These are phyloP conservation scores for Dryas octopetala DNA, from an alignment of 306 rosid species.

Conservation along the genomic window DNA sequence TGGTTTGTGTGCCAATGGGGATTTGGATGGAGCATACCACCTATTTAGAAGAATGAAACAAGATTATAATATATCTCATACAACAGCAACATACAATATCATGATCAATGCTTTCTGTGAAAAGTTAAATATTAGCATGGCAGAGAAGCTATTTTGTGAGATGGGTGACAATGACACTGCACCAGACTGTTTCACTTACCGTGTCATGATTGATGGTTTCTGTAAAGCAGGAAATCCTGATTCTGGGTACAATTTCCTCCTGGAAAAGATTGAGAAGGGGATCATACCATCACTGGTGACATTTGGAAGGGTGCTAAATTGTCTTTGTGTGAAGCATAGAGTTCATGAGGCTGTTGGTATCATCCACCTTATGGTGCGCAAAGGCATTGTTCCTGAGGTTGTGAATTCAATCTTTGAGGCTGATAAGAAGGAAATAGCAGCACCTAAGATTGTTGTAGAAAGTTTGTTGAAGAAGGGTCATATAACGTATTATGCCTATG, in stretches of 20 bases:
- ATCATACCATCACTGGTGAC: conserved; percentile 65
- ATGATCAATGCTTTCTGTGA: conserved; percentile 63
- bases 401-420: conserved; percentile 75
- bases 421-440: conserved; percentile 77
- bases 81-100: conserved; percentile 72
- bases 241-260: conserved; percentile 54
- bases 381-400: conserved; percentile 70
- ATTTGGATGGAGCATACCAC: conserved; percentile 65
- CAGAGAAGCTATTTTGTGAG: conserved; percentile 55
- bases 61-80: conserved; percentile 48
- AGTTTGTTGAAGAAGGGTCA: conserved; percentile 76
- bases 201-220: conserved; percentile 78
- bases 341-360: conserved; percentile 70
- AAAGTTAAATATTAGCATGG: conserved; percentile 58
- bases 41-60: conserved; percentile 52
- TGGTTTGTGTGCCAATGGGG: conserved; percentile 65
- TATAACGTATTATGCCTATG: conserved; percentile 76
- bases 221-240: conserved; percentile 69
- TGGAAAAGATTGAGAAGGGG: conserved; percentile 59
- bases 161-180: conserved; percentile 49
- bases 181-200: conserved; percentile 72
- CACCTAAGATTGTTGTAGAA: conserved; percentile 92
- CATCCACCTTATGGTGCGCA: conserved; percentile 70
- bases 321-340: conserved; percentile 64
- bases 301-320: conserved; percentile 76